These are phyloP conservation scores for Flaveria brownii DNA, from an alignment of 129 eudicot species.

Conservation along the genomic window DNA sequence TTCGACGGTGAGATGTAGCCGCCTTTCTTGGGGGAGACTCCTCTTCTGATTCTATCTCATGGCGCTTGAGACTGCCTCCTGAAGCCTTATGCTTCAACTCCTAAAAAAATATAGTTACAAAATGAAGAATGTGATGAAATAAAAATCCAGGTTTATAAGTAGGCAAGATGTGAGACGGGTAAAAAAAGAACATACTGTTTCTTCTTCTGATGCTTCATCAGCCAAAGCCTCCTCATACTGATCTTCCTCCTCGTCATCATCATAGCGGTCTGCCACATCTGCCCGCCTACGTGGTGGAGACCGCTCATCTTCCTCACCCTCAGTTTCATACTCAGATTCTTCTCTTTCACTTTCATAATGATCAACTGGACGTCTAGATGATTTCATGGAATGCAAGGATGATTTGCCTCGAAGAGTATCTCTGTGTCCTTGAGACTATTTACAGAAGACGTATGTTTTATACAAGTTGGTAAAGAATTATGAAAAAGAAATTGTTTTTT, in stretches of 20 bases:
- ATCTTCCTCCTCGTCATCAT: constrained; percentile 71
- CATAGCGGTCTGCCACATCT: constrained; percentile 59
- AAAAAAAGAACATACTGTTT: constrained; percentile 46
- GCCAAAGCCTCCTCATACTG: constrained; percentile 64
- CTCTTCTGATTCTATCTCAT: constrained; percentile 88
- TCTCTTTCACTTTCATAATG: constrained; percentile 86
- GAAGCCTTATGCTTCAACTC: constrained; percentile 71
- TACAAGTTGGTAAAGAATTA: constrained; percentile 1
- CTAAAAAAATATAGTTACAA: constrained; percentile 36
- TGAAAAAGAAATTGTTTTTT: not conserved
- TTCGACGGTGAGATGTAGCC: constrained; percentile 68
- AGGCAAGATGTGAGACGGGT: not conserved
- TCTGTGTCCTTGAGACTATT: constrained; percentile 51
- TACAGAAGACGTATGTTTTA: constrained; percentile 25
- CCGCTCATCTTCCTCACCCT: constrained; percentile 85
- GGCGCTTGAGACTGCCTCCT: constrained; percentile 62
- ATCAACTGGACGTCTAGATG: constrained; percentile 80
- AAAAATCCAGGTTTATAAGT: not conserved
- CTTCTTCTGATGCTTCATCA: constrained; percentile 85
- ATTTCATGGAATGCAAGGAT: constrained; percentile 55
- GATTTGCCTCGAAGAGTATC: constrained; percentile 66
- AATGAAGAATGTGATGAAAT: not conserved
- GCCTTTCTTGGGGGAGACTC: constrained; percentile 76
- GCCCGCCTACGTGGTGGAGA: constrained; percentile 52
- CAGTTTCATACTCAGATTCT: constrained; percentile 96